phyloP scores from a whole-genome alignment of 2,329 filamentous ascomycete genomes.

The Epichloe hybrida region DNA sequence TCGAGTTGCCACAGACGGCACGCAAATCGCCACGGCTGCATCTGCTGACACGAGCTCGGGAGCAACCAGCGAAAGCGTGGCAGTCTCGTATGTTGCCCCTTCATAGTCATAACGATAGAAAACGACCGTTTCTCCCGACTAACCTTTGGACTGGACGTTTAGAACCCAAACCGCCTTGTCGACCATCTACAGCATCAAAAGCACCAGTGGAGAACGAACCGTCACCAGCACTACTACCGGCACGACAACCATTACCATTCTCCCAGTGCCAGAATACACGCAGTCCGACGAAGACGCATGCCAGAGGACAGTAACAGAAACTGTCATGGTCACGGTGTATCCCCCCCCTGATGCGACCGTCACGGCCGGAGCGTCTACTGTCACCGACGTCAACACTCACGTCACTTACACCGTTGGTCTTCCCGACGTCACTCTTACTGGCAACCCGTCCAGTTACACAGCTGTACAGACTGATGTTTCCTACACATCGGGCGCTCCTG shows the following conservation, averaged over 20 bases:
- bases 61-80: slow-evolving; percentile 13
- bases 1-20: background rate
- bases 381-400: slow-evolving; percentile 14
- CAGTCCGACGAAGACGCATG: slow-evolving; percentile 11
- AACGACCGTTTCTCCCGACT: background rate
- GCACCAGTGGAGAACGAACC: background rate
- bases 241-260: slow-evolving; percentile 11
- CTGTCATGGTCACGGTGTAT: slow-evolving; percentile 5
- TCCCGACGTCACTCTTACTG: slow-evolving; percentile 16
- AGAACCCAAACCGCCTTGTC: slow-evolving; percentile 21
- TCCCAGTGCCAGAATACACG: slow-evolving; percentile 13
- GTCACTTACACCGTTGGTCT: slow-evolving; percentile 11
- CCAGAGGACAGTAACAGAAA: slow-evolving; percentile 2
- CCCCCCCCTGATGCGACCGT: slow-evolving; percentile 13
- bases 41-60: background rate
- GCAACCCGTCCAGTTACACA: slow-evolving; percentile 13
- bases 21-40: background rate
- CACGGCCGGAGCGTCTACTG: slow-evolving; percentile 10
- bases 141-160: slow-evolving; percentile 1
- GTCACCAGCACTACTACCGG: slow-evolving; percentile 11
- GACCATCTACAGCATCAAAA: slow-evolving; percentile 18
- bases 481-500: slow-evolving; percentile 12
- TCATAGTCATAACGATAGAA: no score
- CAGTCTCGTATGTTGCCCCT: slow-evolving; percentile 20
- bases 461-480: slow-evolving; percentile 11